phyloP scores from a whole-genome alignment of 1,284 basidiomycete species.

The Boletus mariae region DNA sequence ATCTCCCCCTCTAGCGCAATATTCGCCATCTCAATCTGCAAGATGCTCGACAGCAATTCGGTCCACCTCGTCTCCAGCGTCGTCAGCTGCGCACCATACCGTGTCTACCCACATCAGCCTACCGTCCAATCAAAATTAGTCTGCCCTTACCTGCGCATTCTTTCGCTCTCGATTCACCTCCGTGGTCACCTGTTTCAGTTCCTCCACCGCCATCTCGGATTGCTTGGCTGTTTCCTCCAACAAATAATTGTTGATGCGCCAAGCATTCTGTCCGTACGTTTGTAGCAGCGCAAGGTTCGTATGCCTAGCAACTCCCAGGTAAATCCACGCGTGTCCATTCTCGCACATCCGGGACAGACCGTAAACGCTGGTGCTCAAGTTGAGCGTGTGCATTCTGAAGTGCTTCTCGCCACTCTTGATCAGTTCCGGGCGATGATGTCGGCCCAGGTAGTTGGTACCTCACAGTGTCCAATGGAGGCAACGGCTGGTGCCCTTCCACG shows the following conservation, averaged over 20 bases:
- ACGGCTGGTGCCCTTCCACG: slow-evolving; percentile 65
- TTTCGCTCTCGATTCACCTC: slow-evolving; percentile 86
- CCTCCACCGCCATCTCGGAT: slow-evolving; percentile 69
- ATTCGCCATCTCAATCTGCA: slow-evolving; percentile 93
- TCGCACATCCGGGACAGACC: slow-evolving; percentile 47
- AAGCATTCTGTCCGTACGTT: slow-evolving; percentile 87
- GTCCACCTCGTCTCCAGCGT: slow-evolving; percentile 84
- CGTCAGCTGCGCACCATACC: slow-evolving; percentile 74
- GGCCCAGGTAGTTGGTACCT: slow-evolving; percentile 82
- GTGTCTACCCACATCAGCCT: slow-evolving; percentile 46
- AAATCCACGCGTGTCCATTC: not conserved
- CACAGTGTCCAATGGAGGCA: slow-evolving; percentile 72
- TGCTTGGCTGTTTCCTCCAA: slow-evolving; percentile 77
- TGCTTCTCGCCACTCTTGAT: slow-evolving; percentile 78
- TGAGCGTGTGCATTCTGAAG: slow-evolving; percentile 81
- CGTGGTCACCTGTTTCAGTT: slow-evolving; percentile 69
- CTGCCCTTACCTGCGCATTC: slow-evolving; percentile 63
- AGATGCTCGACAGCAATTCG: slow-evolving; percentile 79
- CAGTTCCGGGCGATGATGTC: slow-evolving; percentile 54
- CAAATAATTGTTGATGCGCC: slow-evolving; percentile 88
- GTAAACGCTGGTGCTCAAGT: slow-evolving; percentile 84
- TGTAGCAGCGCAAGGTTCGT: slow-evolving; percentile 84
- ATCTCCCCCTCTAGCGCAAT: slow-evolving; percentile 76
- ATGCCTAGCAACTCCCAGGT: slow-evolving; percentile 47
- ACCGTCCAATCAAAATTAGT: slow-evolving; percentile 8